Conservation (phyloP, 176 grass and related monocot genomes). For the Musa schizocarpa region DNA sequence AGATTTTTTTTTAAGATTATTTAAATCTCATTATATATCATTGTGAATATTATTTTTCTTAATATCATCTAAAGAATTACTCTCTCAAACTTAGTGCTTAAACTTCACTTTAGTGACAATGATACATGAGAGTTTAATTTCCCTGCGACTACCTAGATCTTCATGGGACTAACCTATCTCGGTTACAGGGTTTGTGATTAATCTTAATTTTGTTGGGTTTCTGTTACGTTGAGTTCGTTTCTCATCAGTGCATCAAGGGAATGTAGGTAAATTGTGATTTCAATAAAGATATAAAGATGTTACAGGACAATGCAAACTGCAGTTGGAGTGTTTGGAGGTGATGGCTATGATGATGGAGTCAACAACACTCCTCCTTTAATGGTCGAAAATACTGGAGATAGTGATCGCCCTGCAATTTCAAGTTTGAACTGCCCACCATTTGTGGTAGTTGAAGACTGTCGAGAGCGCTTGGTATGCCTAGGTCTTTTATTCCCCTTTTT, state of each 20-base stretch:
- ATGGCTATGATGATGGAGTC: constrained; percentile 34
- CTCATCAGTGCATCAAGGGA: neutral
- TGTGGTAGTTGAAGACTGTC: constrained; percentile 66
- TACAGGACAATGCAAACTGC: constrained; percentile 92
- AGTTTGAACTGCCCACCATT: constrained; percentile 63
- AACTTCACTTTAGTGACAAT: no score
- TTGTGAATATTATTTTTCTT: no score
- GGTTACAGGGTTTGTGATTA: no score
- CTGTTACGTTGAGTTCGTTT: neutral
- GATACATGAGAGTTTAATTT: no score
- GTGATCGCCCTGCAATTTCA: constrained; percentile 35
- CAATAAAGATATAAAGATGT: neutral
- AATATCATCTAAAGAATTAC: no score
- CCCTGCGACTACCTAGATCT: no score
- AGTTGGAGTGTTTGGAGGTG: constrained; percentile 88
- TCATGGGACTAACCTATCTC: no score
- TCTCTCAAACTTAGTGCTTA: no score
- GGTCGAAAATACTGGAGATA: constrained; percentile 60
- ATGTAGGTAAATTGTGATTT: neutral
- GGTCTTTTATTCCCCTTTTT: no score
- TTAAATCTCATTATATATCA: no score
- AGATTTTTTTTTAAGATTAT: no score
- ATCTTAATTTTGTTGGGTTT: neutral
- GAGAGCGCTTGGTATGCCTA: constrained; percentile 65
- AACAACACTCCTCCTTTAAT: constrained; percentile 36